A percentile compares a stretch with the other conserved stretches of the same genome.
Conservation (phyloP, 2,329 filamentous ascomycete species). For the Aspergillus thermomutatus region DNA sequence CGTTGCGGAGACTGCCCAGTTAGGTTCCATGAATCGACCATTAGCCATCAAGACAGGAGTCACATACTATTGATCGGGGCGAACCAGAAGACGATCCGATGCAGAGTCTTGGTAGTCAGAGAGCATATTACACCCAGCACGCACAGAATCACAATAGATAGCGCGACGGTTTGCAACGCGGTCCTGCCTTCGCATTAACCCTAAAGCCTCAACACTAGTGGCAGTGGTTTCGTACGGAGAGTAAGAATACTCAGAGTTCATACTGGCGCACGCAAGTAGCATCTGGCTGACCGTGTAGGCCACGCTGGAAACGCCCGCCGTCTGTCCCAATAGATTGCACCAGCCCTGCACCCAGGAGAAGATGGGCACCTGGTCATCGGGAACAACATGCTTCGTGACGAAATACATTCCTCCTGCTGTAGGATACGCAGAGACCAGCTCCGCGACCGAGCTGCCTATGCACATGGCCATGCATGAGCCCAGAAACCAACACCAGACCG, state of each 20-base stretch:
- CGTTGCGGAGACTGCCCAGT: slow-evolving; percentile 51
- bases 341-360: slow-evolving; percentile 66
- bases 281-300: slow-evolving; percentile 63
- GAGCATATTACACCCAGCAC: slow-evolving; percentile 61
- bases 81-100: slow-evolving; percentile 62
- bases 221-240: slow-evolving; percentile 48
- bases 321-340: slow-evolving; percentile 65
- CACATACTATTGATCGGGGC: slow-evolving; percentile 60
- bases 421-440: slow-evolving; percentile 64
- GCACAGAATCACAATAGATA: slow-evolving; percentile 55
- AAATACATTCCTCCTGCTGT: slow-evolving; percentile 68
- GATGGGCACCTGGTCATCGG: slow-evolving; percentile 57
- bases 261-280: slow-evolving; percentile 59
- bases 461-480: slow-evolving; percentile 63
- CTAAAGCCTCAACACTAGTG: background rate
- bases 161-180: slow-evolving; percentile 56
- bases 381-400: slow-evolving; percentile 63
- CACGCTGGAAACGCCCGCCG: slow-evolving; percentile 60
- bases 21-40: background rate
- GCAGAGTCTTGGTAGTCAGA: slow-evolving; percentile 57
- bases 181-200: slow-evolving; percentile 40
- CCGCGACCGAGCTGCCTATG: slow-evolving; percentile 63
- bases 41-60: background rate
- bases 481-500: slow-evolving; percentile 64
- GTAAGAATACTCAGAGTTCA: slow-evolving; percentile 59